Base-by-base conservation (phyloP, 192 early-diverging fungal species). In the Funneliformis geosporum region DNA sequence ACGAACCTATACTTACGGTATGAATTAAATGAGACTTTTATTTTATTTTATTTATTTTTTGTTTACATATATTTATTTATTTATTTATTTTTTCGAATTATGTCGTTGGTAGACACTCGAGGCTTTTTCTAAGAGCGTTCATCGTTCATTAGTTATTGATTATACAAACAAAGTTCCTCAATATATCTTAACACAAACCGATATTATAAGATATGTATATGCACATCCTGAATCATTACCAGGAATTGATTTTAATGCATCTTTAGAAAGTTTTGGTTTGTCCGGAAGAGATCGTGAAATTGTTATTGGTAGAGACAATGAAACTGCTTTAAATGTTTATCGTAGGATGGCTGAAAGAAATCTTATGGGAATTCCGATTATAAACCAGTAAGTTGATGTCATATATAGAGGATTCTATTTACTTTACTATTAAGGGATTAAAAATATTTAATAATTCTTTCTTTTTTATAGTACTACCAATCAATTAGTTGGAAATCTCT, bases 171-270 rank as follows among this genome's bases (percentile, higher is more conserved):
- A 81, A 70, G 46, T 79, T 4, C 67, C 61, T 1, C 83, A 84
- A 28, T 91, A 83, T 78, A 50, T 93, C 8, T 69, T 93, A 27
- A 89, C 90, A 5, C 92, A 93, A 78, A 86, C 88, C 8, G 92
- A 93, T 62, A 83, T 93, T 21, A 83, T 91, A 50, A 76, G 83
- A 25, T 88, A 89, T 79, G 85, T 88, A 42, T 21, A 77, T 25
- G 69, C 72, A 33, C 84, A 90, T 60, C 84, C 86, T 8, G 86
- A 83, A 28, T 75, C 27, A 50, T 65, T 90, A 10, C 21, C 83
- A 25, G 66, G 75, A 2, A 79, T 89, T 16, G 80, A 83, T 69
- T 60, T 90, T 2, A 46, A 88, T 38, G 64, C 50, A 3, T 76
- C 87, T 1, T 64, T 91, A 16, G n/a, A 81, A 44, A 55, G 72